Base-by-base conservation (phyloP, 495 filamentous ascomycete species). In the Penicillium cinerascens region DNA sequence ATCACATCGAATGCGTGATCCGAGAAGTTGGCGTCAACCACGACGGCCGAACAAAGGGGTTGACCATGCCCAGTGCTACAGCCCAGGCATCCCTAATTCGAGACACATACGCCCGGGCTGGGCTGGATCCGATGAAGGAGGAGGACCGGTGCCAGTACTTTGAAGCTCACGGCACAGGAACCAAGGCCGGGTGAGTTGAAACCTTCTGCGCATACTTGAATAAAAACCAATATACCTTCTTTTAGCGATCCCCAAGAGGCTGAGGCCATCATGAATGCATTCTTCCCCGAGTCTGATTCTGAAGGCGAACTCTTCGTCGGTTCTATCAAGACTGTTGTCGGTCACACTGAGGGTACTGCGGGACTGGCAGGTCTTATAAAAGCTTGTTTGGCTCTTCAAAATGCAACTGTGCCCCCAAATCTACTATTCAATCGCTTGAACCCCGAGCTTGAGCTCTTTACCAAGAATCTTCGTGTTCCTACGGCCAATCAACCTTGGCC, bases 241-340 rank as follows among this genome's bases (percentile, higher is more conserved):
- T n/a, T n/a, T 6, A 26, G 25, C 25, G 77, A 80, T 49, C 75
- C n/a, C n/a, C n/a, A n/a, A n/a, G 84, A 87, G 52, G 69, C 72
- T 0, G 68, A 61, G 11, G 83, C 82, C 8, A 79, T 82, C 49
- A 46, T 49, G 0, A 7, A 51, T 1, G 44, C 35, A 6, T 59
- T 67, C 41, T 40, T 42, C 17, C 21, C 21, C 21, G 7, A 16
- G 15, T 16, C 25, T 2, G 52, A 13, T 13, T n/a, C n/a, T n/a
- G n/a, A n/a, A n/a, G 15, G n/a, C 15, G 36, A 29, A 5, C 37
- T 56, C 7, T 29, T 22, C 16, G 27, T 74, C 15, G 72, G 73
- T 0, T 59, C 58, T 4, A 33, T 74, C 23, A 76, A 76, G 43
- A 49, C 67, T 0, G 71, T 70, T 39, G 42, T 77, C 35, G 73